Percentiles rank a stretch among this genome's conserved stretches.
These are phyloP conservation scores for Podospora comata DNA, from an alignment of 495 filamentous ascomycete genomes.

Conservation along the genomic window DNA sequence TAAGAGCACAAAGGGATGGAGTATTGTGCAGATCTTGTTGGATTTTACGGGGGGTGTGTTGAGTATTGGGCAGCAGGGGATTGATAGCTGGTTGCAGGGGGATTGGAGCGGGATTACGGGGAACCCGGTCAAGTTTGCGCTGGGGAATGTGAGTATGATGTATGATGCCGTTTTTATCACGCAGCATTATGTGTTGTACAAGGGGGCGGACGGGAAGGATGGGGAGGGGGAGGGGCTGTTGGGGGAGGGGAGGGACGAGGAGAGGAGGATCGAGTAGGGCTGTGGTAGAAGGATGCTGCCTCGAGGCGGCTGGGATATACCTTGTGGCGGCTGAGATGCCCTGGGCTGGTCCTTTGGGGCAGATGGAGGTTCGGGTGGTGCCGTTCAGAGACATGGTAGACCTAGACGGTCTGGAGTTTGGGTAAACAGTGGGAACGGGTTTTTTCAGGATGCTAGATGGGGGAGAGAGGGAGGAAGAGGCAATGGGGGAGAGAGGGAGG, in stretches of 20 bases:
- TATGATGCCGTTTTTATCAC: conserved; percentile 82
- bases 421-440: too few relatives aligned
- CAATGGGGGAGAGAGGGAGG: too few relatives aligned
- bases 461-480: too few relatives aligned
- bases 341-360: too few relatives aligned
- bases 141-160: conserved; percentile 78
- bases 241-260: conserved; percentile 31
- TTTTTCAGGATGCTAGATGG: too few relatives aligned
- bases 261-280: conserved; percentile 8
- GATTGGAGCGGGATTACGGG: conserved; percentile 89
- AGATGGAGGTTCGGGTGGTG: too few relatives aligned
- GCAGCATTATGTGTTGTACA: conserved; percentile 85
- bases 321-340: too few relatives aligned
- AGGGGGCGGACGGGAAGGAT: conserved; percentile 27
- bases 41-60: conserved; percentile 78
- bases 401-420: too few relatives aligned
- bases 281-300: too few relatives aligned
- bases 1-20: conserved; percentile 82
- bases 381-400: too few relatives aligned
- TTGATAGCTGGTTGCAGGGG: conserved; percentile 78
- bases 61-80: conserved; percentile 74
- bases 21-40: conserved; percentile 78
- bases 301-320: too few relatives aligned
- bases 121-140: conserved; percentile 84
- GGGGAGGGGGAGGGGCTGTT: conserved; percentile 39